Conservation (phyloP, 2,329 filamentous ascomycete genomes). For the Colletotrichum musicola region DNA sequence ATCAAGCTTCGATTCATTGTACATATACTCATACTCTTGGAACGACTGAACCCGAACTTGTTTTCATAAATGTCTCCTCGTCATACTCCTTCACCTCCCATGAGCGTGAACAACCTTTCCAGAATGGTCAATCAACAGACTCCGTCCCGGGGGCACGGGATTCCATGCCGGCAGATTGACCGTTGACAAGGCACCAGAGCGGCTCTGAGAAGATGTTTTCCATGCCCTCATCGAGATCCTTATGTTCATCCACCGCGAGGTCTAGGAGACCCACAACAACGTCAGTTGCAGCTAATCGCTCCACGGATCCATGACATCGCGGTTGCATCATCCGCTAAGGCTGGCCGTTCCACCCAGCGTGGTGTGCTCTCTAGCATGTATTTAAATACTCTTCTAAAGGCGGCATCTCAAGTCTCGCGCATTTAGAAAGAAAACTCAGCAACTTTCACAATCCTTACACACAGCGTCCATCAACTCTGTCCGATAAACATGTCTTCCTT, state of each 20-base stretch:
- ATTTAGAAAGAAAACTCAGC: not conserved
- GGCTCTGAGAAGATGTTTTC: not conserved
- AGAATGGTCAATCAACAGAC: not conserved
- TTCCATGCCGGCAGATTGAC: too few relatives aligned
- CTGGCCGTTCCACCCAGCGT: too few relatives aligned
- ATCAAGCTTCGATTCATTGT: not conserved
- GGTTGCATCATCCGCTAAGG: constrained; percentile 6
- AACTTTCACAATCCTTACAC: not conserved
- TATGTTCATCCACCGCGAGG: not conserved
- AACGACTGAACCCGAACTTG: not conserved
- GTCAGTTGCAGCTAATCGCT: constrained; percentile 10
- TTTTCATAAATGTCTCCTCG: not conserved
- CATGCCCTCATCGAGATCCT: not conserved
- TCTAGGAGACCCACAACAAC: constrained; percentile 10
- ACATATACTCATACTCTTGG: not conserved
- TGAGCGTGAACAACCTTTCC: not conserved
- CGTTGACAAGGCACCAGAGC: not conserved
- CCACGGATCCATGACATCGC: not conserved
- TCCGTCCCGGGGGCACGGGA: not conserved
- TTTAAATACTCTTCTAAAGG: not conserved
- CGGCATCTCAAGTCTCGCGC: too few relatives aligned
- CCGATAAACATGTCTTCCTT: too few relatives aligned
- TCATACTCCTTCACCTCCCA: not conserved
- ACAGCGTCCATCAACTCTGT: not conserved
- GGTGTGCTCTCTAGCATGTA: not conserved